phyloP scores from a whole-genome alignment of 768 basidiomycete species.

The Clavulina sp. region DNA sequence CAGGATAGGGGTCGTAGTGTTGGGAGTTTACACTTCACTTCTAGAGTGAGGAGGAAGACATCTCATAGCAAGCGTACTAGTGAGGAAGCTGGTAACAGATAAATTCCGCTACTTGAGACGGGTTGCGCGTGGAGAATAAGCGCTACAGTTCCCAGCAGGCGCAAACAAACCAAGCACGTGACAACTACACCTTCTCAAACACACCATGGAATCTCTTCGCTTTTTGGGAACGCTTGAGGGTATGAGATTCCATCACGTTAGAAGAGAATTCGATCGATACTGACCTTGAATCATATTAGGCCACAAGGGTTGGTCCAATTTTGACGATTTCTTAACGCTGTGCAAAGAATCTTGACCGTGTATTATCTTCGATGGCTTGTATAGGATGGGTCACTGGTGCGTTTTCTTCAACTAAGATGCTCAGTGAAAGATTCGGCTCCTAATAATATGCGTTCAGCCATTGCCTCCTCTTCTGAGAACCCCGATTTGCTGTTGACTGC shows the following conservation, averaged over 20 bases:
- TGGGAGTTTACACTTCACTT: too few relatives aligned
- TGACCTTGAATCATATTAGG: not conserved
- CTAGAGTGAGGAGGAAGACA: too few relatives aligned
- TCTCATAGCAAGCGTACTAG: too few relatives aligned
- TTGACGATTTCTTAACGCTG: not conserved
- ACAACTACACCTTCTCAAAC: not conserved
- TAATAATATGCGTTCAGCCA: constrained; percentile 28
- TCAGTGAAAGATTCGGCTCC: not conserved
- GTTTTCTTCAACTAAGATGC: not conserved
- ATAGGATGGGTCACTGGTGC: not conserved
- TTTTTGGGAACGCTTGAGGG: constrained; percentile 1
- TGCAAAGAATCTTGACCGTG: not conserved
- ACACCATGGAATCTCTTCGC: constrained; percentile 1
- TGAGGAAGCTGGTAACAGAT: too few relatives aligned
- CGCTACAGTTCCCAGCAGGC: too few relatives aligned
- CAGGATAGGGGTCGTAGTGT: too few relatives aligned
- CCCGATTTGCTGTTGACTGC: constrained; percentile 98
- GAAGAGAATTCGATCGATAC: too few relatives aligned
- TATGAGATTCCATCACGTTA: not conserved
- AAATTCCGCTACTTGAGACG: too few relatives aligned
- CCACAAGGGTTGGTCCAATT: not conserved
- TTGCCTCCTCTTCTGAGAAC: constrained; percentile 96
- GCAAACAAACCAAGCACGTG: too few relatives aligned
- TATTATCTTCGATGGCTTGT: not conserved
- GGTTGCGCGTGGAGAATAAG: too few relatives aligned